Evolutionary conservation across 1,139 yeast species (phyloP).

Genomic region (Lodderomyces pseudojiufengensis): DNA sequence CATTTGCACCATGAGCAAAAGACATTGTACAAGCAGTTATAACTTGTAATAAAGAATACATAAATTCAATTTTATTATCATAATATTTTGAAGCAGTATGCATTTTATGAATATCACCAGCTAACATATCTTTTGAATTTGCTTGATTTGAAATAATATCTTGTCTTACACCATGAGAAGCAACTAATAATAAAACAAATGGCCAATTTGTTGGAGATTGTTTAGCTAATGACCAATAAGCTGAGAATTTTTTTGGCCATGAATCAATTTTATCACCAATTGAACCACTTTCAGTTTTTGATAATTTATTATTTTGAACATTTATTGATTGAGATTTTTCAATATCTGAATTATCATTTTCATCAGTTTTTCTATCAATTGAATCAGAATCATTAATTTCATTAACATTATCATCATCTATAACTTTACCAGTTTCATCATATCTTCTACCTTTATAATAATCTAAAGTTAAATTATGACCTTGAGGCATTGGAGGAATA

Average conservation of each 20-base stretch:
- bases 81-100: constrained; percentile 61
- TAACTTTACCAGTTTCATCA: constrained; percentile 19
- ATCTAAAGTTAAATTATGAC: constrained; percentile 53
- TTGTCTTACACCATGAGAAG: constrained; percentile 60
- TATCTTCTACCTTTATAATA: constrained; percentile 62
- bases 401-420: constrained; percentile 10
- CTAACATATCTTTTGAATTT: constrained; percentile 25
- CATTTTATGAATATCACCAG: constrained; percentile 45
- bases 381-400: constrained; percentile 6
- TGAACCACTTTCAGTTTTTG: no score
- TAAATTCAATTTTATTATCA: constrained; percentile 67
- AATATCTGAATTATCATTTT: constrained; percentile 14
- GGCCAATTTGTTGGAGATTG: constrained; percentile 56
- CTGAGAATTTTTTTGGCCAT: constrained; percentile 29
- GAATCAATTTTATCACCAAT: background rate
- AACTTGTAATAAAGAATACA: constrained; percentile 68
- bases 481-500: constrained; percentile 67
- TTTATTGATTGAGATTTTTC: constrained; percentile 10
- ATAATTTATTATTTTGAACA: constrained; percentile 3
- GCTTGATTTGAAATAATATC: constrained; percentile 58
- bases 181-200: constrained; percentile 41
- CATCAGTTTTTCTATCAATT: constrained; percentile 5
- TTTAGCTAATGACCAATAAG: constrained; percentile 40
- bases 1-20: constrained; percentile 81
- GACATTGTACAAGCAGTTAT: constrained; percentile 79